Conservation (phyloP, 106 monocot species). For the Platanthera guangdongensis region DNA sequence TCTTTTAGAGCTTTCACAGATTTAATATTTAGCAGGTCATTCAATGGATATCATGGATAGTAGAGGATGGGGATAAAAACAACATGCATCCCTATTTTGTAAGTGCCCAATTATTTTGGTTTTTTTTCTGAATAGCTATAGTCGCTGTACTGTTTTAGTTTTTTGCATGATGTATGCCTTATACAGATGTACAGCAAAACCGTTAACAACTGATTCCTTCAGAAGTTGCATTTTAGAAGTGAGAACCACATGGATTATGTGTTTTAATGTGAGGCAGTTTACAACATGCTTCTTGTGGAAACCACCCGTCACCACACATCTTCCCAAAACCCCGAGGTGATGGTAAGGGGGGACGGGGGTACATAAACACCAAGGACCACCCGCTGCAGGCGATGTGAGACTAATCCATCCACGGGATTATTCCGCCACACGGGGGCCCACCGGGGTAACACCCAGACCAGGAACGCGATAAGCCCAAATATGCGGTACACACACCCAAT, state of each 20-base stretch:
- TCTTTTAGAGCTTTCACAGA: constrained; percentile 7
- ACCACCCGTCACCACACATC: too few species aligned
- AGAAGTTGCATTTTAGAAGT: background rate
- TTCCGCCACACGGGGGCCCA: too few species aligned
- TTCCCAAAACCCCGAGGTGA: too few species aligned
- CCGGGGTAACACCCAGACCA: too few species aligned
- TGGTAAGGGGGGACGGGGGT: too few species aligned
- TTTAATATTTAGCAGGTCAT: constrained; percentile 45
- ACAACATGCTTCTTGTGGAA: too few species aligned
- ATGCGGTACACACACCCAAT: too few species aligned
- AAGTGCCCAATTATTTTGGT: constrained; percentile 24
- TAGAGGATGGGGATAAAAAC: constrained; percentile 72
- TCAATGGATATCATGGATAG: constrained; percentile 75
- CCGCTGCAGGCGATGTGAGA: too few species aligned
- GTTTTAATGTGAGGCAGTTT: background rate
- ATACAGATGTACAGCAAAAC: background rate
- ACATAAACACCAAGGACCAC: too few species aligned
- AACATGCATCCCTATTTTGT: constrained; percentile 79
- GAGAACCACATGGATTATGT: background rate
- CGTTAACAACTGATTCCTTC: background rate
- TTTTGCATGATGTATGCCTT: background rate
- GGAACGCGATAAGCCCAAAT: too few species aligned
- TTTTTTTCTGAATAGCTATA: background rate
- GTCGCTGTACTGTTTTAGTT: background rate
- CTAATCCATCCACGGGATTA: too few species aligned